Conservation (phyloP, 129 eudicot species). For the Gnaphalium uliginosum region DNA sequence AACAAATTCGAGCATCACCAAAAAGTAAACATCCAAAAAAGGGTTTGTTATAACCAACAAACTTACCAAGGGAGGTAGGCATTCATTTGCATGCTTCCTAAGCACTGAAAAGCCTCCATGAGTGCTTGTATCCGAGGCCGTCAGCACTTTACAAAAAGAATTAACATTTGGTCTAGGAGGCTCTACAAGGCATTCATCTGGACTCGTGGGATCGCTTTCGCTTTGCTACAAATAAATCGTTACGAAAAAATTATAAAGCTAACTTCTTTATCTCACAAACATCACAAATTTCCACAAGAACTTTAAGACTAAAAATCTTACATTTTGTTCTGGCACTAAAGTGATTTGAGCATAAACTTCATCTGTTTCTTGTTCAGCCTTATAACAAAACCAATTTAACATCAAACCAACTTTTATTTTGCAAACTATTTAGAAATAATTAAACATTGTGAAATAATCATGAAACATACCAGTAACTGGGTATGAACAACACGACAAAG, state of each 20-base stretch:
- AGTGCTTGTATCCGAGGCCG: slow-evolving; percentile 97
- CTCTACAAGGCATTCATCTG: slow-evolving; percentile 50
- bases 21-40: neutral
- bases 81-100: slow-evolving; percentile 85
- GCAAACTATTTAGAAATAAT: neutral
- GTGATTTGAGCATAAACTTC: slow-evolving; percentile 95
- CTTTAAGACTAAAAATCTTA: slow-evolving; percentile 40
- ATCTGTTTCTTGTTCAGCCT: slow-evolving; percentile 95
- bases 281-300: slow-evolving; percentile 10
- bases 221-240: slow-evolving; percentile 53
- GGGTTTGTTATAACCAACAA: neutral
- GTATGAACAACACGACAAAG: slow-evolving; percentile 78
- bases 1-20: slow-evolving; percentile 3
- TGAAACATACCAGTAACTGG: slow-evolving; percentile 55
- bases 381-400: neutral
- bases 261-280: slow-evolving; percentile 15
- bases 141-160: slow-evolving; percentile 85
- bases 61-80: slow-evolving; percentile 90
- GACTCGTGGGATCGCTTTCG: slow-evolving; percentile 54
- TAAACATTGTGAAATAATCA: neutral
- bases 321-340: slow-evolving; percentile 71
- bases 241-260: neutral
- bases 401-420: neutral
- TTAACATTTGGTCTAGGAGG: slow-evolving; percentile 67
- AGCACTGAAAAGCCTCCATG: slow-evolving; percentile 97